phyloP scores from a whole-genome alignment of 331 rosid genomes.

The Saraca asoca region DNA sequence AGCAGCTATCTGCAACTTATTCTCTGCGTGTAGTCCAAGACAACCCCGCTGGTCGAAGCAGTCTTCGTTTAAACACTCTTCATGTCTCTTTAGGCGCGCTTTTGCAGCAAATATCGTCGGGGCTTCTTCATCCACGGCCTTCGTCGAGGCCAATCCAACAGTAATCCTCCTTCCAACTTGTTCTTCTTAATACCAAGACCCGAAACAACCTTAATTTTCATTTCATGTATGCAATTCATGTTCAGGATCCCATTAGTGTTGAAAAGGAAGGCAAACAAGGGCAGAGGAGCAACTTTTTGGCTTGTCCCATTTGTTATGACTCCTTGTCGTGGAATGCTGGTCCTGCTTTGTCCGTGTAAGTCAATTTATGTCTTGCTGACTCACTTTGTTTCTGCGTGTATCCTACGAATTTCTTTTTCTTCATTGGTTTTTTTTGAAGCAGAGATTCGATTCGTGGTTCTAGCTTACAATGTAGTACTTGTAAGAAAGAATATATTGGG shows the following conservation, averaged over 20 bases:
- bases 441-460: conserved; percentile 63
- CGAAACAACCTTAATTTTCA: not conserved
- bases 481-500: conserved; percentile 71
- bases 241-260: conserved; percentile 48
- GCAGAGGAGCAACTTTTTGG: conserved; percentile 48
- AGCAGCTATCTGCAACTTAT: conserved; percentile 31
- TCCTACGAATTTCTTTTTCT: conserved; percentile 21
- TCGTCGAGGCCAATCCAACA: conserved; percentile 40
- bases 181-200: not conserved
- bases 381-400: not conserved
- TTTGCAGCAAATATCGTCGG: conserved; percentile 34
- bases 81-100: conserved; percentile 36
- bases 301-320: conserved; percentile 82
- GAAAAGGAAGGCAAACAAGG: conserved; percentile 44
- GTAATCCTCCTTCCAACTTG: conserved; percentile 26
- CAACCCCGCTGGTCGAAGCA: conserved; percentile 30
- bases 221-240: conserved; percentile 5
- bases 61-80: conserved; percentile 31
- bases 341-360: conserved; percentile 49
- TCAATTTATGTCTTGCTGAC: not conserved
- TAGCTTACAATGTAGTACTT: conserved; percentile 66
- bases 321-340: conserved; percentile 44
- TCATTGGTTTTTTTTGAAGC: conserved; percentile 37
- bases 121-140: conserved; percentile 45
- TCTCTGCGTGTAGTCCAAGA: conserved; percentile 12